Conservation (phyloP, 208 protist genomes). For the Leishmania mexicana region DNA sequence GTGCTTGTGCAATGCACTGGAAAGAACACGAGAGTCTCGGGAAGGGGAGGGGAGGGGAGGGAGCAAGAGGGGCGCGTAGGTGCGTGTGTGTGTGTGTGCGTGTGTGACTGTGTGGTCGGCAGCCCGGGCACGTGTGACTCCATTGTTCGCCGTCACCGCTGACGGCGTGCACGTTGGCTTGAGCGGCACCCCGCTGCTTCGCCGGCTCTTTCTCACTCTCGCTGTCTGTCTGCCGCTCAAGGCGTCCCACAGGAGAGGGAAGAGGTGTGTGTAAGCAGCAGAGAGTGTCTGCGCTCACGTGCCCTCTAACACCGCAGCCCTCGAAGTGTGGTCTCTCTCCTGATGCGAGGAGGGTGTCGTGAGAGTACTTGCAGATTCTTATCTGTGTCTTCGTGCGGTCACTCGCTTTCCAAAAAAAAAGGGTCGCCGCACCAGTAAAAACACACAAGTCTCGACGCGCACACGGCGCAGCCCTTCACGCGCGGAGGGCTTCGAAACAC, state of each 20-base stretch:
- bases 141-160: no score
- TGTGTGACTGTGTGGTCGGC: no score
- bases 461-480: no score
- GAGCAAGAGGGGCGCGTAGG: not conserved
- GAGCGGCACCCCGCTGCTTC: not conserved
- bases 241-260: not conserved
- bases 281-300: not conserved
- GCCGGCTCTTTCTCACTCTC: not conserved
- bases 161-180: not conserved
- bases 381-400: not conserved
- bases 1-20: not conserved
- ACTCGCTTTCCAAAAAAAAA: not conserved
- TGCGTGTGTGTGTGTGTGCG: no score
- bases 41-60: not conserved
- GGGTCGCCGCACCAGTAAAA: not conserved
- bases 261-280: not conserved
- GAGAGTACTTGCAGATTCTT: no score
- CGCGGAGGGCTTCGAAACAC: no score
- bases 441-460: not conserved
- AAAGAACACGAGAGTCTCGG: not conserved
- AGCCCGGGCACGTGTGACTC: no score
- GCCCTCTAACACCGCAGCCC: not conserved
- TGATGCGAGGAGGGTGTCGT: not conserved
- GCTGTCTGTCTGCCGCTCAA: not conserved
- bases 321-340: not conserved